Evolutionary conservation across 495 filamentous ascomycete species (phyloP).

Genomic region (Hyaloscypha variabilis): DNA sequence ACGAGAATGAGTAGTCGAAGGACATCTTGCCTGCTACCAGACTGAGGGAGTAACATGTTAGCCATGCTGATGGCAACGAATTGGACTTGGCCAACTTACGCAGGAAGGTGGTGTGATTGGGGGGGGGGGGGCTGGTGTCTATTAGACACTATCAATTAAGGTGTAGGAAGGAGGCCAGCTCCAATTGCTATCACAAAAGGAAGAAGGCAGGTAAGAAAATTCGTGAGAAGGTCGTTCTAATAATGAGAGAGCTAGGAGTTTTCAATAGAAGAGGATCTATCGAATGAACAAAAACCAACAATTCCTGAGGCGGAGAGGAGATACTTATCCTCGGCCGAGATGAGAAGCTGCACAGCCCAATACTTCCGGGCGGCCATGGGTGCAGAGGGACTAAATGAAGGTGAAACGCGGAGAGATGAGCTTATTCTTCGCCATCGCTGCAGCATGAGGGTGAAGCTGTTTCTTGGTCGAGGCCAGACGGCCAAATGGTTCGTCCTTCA

Average conservation of each 20-base stretch:
- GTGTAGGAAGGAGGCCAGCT: slow-evolving; percentile 43
- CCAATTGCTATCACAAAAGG: slow-evolving; percentile 33
- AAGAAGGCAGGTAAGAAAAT: slow-evolving; percentile 34
- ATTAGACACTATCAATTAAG: slow-evolving; percentile 33
- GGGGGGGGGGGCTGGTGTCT: slow-evolving; percentile 21
- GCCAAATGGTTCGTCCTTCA: slow-evolving; percentile 33
- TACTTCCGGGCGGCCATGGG: slow-evolving; percentile 27
- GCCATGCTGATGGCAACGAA: slow-evolving; percentile 12
- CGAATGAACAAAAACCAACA: slow-evolving; percentile 34
- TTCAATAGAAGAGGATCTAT: slow-evolving; percentile 20
- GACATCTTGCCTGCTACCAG: slow-evolving; percentile 47
- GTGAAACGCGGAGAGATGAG: slow-evolving; percentile 47
- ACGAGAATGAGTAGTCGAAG: slow-evolving; percentile 59
- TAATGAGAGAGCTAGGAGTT: slow-evolving; percentile 20
- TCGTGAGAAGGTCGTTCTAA: slow-evolving; percentile 36
- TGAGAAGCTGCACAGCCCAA: slow-evolving; percentile 41
- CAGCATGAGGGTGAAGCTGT: slow-evolving; percentile 25
- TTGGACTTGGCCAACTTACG: slow-evolving; percentile 25
- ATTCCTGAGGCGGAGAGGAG: slow-evolving; percentile 20
- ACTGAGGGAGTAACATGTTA: slow-evolving; percentile 23
- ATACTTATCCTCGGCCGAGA: slow-evolving; percentile 33
- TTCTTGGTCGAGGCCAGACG: slow-evolving; percentile 33
- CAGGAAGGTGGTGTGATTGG: slow-evolving; percentile 17
- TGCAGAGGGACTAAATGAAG: slow-evolving; percentile 36
- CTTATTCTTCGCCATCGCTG: slow-evolving; percentile 22